Evolutionary conservation across 2,329 filamentous ascomycete genomes (phyloP).

Genomic region (Beauveria varroae): DNA sequence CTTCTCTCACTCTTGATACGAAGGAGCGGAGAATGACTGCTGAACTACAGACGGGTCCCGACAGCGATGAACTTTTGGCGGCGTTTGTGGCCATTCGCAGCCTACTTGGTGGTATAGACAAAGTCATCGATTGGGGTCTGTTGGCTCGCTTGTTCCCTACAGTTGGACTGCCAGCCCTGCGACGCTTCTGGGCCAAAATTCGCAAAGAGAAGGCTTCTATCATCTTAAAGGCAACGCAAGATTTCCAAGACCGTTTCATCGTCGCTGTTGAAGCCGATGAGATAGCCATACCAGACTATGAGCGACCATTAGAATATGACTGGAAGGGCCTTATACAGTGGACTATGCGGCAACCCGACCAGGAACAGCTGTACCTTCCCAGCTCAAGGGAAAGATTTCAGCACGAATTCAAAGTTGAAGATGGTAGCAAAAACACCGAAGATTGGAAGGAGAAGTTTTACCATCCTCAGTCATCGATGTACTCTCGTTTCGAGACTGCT

Average conservation of each 20-base stretch:
- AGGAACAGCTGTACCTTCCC: constrained; percentile 42
- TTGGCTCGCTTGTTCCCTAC: constrained; percentile 49
- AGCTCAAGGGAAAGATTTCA: constrained; percentile 37
- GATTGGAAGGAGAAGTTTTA: constrained; percentile 54
- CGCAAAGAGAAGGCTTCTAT: constrained; percentile 43
- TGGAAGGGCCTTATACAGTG: constrained; percentile 61
- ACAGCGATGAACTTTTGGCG: constrained; percentile 36
- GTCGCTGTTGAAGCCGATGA: constrained; percentile 57
- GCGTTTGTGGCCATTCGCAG: constrained; percentile 51
- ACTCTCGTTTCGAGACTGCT: constrained; percentile 48
- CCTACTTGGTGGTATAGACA: constrained; percentile 52
- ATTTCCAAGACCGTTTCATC: constrained; percentile 60
- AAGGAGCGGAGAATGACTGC: constrained; percentile 3
- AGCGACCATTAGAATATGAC: constrained; percentile 57
- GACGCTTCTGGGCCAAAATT: constrained; percentile 47
- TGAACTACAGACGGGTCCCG: constrained; percentile 14
- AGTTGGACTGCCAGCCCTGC: constrained; percentile 42
- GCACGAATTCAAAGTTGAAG: constrained; percentile 32
- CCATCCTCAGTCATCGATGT: constrained; percentile 44
- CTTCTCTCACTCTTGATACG: background rate
- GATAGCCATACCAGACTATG: constrained; percentile 54
- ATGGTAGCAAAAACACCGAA: constrained; percentile 24
- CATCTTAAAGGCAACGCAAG: constrained; percentile 46
- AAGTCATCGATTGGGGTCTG: constrained; percentile 53
- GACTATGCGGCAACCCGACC: constrained; percentile 47